These are phyloP conservation scores for Rhododendron ovatum DNA, from an alignment of 148 eudicot species.

Conservation along the genomic window DNA sequence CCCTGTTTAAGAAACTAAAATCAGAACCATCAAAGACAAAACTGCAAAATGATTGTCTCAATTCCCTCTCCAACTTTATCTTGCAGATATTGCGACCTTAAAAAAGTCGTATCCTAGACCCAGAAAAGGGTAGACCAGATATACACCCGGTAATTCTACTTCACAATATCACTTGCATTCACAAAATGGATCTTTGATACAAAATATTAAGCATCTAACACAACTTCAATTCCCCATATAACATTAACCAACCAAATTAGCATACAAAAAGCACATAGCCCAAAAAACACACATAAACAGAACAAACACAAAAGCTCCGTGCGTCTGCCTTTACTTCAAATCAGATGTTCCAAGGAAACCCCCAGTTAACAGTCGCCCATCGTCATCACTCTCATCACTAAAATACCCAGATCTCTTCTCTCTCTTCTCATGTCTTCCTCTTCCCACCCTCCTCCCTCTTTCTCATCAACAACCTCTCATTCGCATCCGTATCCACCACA, in stretches of 20 bases:
- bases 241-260: not conserved
- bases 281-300: not conserved
- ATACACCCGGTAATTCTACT: not conserved
- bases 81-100: not conserved
- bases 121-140: not conserved
- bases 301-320: not conserved
- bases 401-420: slow-evolving; percentile 62
- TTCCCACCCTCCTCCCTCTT: slow-evolving; percentile 21
- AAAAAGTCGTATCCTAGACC: no score
- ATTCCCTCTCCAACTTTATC: not conserved
- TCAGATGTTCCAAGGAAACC: not conserved
- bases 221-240: not conserved
- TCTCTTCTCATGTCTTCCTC: slow-evolving; percentile 37
- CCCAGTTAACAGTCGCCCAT: slow-evolving; percentile 27
- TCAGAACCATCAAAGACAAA: no score
- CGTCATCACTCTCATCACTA: slow-evolving; percentile 75
- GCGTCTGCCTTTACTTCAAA: not conserved
- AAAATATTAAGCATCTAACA: not conserved
- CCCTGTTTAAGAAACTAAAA: not conserved
- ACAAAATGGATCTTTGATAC: not conserved
- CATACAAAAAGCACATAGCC: not conserved
- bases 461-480: slow-evolving; percentile 54
- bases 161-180: not conserved
- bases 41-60: not conserved
- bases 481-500: slow-evolving; percentile 65